Evolutionary conservation across 1,139 yeast genomes (phyloP), one percentile per base, ranked within the genome.

Genomic region (Candida sojae): DNA sequence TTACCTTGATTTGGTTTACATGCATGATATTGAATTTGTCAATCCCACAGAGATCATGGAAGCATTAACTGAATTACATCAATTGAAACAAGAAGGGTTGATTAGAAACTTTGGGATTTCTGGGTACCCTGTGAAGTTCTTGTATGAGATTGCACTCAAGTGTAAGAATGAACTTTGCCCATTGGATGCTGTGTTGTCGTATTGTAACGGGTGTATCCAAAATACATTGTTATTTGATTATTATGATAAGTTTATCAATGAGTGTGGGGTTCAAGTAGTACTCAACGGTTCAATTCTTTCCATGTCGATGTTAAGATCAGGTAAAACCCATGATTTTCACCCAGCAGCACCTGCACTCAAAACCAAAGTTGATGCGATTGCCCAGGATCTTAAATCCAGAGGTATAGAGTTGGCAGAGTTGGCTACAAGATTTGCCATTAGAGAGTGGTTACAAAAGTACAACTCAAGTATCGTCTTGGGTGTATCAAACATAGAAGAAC

Each of bases 1-100:
- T 1, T 89, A 89, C 62, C 63, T 92, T 53, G 97, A 92, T 63
- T 71, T 89, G 54, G 88, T 92, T 5, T 89, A 88, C 63, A 73
- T 91, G 61, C 98, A 92, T 66, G 98, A 92, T 60, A 83, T 91
- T 47, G 98, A 92, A 66, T 92, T 92, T 67, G 88, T 84, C 7
- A 66, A 75, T 1, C 77, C 77, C 28, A 73, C 66, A 0, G 77
- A 78, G 25, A 80, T 86, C 6, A 59, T 81, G 29, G 86, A 67
- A 25, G 97, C 96, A 0, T 69, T 91, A 47, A 66, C 62, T 35
- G 86, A 83, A 56, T 74, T 90, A 56, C 76, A 71, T 57, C 57
- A 59, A 43, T 68, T 92, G 57, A 87, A 89, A 63, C 58, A 71
- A 4, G 83, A 83, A 57, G 96, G 96, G 0, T 39, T 78, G 6